Evolutionary conservation across 2,329 filamentous ascomycete species (phyloP).

Genomic region (Pestalotiopsis sp.): DNA sequence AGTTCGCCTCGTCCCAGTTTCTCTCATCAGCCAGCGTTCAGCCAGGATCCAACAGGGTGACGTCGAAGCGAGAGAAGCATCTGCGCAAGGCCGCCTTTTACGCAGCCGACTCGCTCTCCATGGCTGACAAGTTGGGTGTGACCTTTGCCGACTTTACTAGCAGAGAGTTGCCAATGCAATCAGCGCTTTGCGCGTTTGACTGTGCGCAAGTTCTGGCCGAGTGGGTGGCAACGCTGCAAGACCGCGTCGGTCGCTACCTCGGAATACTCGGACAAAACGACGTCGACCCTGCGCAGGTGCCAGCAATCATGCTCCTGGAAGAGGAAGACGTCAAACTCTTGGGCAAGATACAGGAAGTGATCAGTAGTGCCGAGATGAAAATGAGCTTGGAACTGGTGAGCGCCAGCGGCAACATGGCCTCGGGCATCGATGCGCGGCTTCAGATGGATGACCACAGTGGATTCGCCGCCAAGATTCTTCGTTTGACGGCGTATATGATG

Average conservation of each 20-base stretch:
- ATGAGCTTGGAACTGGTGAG: constrained; percentile 59
- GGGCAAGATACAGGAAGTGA: constrained; percentile 77
- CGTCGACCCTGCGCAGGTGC: constrained; percentile 77
- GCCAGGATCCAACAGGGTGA: constrained; percentile 41
- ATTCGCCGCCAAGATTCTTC: constrained; percentile 81
- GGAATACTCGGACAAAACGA: constrained; percentile 84
- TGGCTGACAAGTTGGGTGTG: constrained; percentile 83
- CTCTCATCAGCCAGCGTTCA: constrained; percentile 25
- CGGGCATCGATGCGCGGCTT: constrained; percentile 53
- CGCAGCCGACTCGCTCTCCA: constrained; percentile 86
- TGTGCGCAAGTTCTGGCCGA: constrained; percentile 93
- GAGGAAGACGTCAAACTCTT: constrained; percentile 89
- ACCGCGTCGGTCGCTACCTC: constrained; percentile 86
- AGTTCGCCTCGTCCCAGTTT: constrained; percentile 43
- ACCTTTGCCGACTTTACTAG: constrained; percentile 84
- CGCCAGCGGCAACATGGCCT: constrained; percentile 44
- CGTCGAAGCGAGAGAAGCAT: constrained; percentile 79
- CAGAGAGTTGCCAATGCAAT: constrained; percentile 84
- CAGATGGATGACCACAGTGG: constrained; percentile 67
- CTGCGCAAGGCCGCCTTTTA: constrained; percentile 94
- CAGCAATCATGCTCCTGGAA: constrained; percentile 86
- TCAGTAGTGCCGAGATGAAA: constrained; percentile 77
- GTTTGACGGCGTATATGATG: constrained; percentile 83
- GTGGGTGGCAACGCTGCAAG: constrained; percentile 91
- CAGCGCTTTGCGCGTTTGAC: constrained; percentile 89